Conservation (phyloP, 2,329 filamentous ascomycete species). For the Didymella sp. region DNA sequence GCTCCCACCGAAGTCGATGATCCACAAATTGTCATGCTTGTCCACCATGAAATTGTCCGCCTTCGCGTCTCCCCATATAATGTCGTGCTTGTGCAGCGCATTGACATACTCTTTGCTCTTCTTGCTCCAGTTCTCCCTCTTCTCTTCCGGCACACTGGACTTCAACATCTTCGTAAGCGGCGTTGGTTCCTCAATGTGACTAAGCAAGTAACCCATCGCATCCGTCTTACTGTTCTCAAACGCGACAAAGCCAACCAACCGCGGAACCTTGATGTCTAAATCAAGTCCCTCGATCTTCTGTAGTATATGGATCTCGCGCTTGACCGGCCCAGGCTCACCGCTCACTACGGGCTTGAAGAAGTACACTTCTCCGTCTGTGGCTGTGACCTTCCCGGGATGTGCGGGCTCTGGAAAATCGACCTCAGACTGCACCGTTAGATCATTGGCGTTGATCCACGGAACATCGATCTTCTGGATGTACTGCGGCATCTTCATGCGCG, state of each 20-base stretch:
- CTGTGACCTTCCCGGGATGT: slow-evolving; percentile 25
- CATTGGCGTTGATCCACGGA: slow-evolving; percentile 25
- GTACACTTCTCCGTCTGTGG: slow-evolving; percentile 6
- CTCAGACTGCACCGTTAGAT: slow-evolving; percentile 27
- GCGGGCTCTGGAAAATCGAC: slow-evolving; percentile 27
- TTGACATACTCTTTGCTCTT: slow-evolving; percentile 23
- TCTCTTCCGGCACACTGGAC: slow-evolving; percentile 14
- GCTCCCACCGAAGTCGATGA: slow-evolving; percentile 53
- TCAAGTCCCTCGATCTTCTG: slow-evolving; percentile 17
- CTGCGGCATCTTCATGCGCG: slow-evolving; percentile 25
- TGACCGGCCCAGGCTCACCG: slow-evolving; percentile 21
- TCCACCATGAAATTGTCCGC: slow-evolving; percentile 52
- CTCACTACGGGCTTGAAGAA: slow-evolving; percentile 31
- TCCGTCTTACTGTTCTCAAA: slow-evolving; percentile 21
- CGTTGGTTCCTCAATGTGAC: slow-evolving; percentile 18
- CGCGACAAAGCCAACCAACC: slow-evolving; percentile 21
- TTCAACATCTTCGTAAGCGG: slow-evolving; percentile 25
- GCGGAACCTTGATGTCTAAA: slow-evolving; percentile 23
- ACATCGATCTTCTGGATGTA: slow-evolving; percentile 29
- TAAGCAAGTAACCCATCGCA: slow-evolving; percentile 23
- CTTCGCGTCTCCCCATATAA: slow-evolving; percentile 41
- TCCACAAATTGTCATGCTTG: slow-evolving; percentile 46
- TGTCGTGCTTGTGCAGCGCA: slow-evolving; percentile 21
- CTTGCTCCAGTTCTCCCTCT: slow-evolving; percentile 21
- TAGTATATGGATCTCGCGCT: slow-evolving; percentile 28